Evolutionary conservation across 1,284 basidiomycete species (phyloP).

Genomic region (Marasmius oreades): DNA sequence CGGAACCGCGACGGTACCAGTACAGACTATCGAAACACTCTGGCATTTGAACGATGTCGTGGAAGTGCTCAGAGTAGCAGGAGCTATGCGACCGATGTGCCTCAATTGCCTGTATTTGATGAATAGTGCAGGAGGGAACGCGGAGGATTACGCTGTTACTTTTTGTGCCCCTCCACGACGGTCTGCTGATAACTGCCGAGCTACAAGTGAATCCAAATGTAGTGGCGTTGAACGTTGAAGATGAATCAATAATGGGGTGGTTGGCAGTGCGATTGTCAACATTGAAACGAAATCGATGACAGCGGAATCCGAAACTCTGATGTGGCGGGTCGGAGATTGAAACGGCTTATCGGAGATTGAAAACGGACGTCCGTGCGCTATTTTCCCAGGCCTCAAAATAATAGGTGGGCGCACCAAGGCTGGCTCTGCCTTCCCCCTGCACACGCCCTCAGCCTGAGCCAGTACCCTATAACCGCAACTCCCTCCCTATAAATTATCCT

Average conservation of each 20-base stretch:
- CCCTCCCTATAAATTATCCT: conserved; percentile 6
- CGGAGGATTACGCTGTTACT: conserved; percentile 14
- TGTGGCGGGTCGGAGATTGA: conserved; percentile 8
- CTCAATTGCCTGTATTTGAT: conserved; percentile 16
- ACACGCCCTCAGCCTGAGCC: conserved; percentile 5
- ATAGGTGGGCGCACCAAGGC: conserved; percentile 3
- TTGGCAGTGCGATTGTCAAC: not conserved
- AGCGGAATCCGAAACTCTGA: not conserved
- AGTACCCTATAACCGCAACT: not conserved
- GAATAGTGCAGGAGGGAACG: conserved; percentile 5
- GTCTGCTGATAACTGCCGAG: not conserved
- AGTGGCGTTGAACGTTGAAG: not conserved
- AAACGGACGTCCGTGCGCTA: not conserved
- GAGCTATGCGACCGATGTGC: conserved; percentile 18
- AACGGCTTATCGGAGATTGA: not conserved
- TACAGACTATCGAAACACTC: conserved; percentile 12
- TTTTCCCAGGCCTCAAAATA: conserved; percentile 2
- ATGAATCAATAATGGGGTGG: too few relatives aligned
- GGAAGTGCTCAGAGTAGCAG: conserved; percentile 14
- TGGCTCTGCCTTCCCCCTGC: conserved; percentile 9
- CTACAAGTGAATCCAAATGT: not conserved
- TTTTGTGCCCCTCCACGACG: conserved; percentile 2
- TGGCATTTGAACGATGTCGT: conserved; percentile 12
- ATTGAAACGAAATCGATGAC: not conserved
- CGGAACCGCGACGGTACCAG: conserved; percentile 14